Percentiles rank a stretch among this genome's conserved stretches.
These are phyloP conservation scores for Yamadazyma trypodendri DNA, from an alignment of 1,139 yeast genomes.

Conservation along the genomic window DNA sequence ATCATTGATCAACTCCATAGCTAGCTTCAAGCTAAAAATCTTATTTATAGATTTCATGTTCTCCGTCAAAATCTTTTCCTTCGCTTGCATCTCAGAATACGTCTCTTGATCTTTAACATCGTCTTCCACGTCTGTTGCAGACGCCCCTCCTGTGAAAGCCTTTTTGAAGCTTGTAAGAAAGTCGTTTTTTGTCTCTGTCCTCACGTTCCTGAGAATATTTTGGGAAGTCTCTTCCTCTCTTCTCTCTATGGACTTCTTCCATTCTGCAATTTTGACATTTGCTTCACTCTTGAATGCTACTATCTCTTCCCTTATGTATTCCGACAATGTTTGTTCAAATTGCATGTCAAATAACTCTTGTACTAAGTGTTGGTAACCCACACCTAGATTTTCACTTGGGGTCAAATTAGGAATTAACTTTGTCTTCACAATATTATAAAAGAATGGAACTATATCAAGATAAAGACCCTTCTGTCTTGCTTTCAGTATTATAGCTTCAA, in stretches of 20 bases:
- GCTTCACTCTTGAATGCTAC: constrained; percentile 27
- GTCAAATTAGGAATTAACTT: constrained; percentile 26
- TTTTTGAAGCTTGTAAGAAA: constrained; percentile 61
- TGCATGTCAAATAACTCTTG: constrained; percentile 47
- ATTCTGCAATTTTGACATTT: constrained; percentile 26
- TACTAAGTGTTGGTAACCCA: constrained; percentile 29
- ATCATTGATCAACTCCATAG: constrained; percentile 37
- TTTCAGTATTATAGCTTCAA: constrained; percentile 28
- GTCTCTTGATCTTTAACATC: constrained; percentile 20
- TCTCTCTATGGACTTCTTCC: constrained; percentile 36
- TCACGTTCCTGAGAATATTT: constrained; percentile 39
- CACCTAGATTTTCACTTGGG: constrained; percentile 36
- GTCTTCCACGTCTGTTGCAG: constrained; percentile 16
- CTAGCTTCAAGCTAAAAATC: constrained; percentile 41
- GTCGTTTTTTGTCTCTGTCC: constrained; percentile 43
- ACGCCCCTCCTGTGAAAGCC: constrained; percentile 47
- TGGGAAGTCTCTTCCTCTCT: constrained; percentile 43
- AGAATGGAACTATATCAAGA: constrained; percentile 29
- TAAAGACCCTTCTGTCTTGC: constrained; percentile 29
- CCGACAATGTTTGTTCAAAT: constrained; percentile 46
- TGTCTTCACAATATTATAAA: constrained; percentile 29
- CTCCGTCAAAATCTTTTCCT: constrained; percentile 44
- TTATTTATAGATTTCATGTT: constrained; percentile 42
- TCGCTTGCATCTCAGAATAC: constrained; percentile 42
- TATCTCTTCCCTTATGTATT: constrained; percentile 50